phyloP scores from a whole-genome alignment of 768 basidiomycete species.

The Leucocoprinus leucothites region DNA sequence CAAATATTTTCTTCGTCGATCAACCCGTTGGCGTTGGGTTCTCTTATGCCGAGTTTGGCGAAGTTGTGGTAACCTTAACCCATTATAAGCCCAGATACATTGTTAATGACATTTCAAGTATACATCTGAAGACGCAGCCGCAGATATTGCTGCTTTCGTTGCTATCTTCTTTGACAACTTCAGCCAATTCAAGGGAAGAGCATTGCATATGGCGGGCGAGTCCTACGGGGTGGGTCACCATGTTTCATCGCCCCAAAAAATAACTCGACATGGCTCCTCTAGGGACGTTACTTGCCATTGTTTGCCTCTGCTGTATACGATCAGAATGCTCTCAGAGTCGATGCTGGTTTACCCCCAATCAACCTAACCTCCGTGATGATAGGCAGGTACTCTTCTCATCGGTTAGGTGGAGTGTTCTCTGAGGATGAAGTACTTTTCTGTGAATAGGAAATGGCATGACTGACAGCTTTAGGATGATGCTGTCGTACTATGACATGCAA shows the following conservation, averaged over 20 bases:
- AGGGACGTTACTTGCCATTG: conserved; percentile 70
- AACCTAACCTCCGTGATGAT: conserved; percentile 72
- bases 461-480: conserved; percentile 45
- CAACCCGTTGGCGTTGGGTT: conserved; percentile 63
- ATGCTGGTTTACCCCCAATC: conserved; percentile 52
- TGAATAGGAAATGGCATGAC: conserved; percentile 58
- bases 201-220: conserved; percentile 75
- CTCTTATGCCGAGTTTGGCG: conserved; percentile 65
- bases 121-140: conserved; percentile 79
- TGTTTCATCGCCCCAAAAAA: background rate
- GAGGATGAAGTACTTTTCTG: background rate
- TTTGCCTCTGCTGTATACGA: conserved; percentile 79
- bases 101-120: conserved; percentile 29
- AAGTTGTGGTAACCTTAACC: conserved; percentile 41
- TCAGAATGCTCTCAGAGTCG: conserved; percentile 53
- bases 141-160: conserved; percentile 72
- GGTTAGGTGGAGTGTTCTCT: background rate
- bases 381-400: conserved; percentile 32
- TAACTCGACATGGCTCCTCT: too few species aligned
- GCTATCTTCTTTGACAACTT: conserved; percentile 81
- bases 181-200: conserved; percentile 62
- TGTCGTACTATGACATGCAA: conserved; percentile 44
- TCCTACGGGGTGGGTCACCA: conserved; percentile 58
- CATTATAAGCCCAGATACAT: background rate
- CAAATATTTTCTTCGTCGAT: conserved; percentile 62